Base-by-base conservation (phyloP, 129 eudicot species). In the Centaurea solstitialis region DNA sequence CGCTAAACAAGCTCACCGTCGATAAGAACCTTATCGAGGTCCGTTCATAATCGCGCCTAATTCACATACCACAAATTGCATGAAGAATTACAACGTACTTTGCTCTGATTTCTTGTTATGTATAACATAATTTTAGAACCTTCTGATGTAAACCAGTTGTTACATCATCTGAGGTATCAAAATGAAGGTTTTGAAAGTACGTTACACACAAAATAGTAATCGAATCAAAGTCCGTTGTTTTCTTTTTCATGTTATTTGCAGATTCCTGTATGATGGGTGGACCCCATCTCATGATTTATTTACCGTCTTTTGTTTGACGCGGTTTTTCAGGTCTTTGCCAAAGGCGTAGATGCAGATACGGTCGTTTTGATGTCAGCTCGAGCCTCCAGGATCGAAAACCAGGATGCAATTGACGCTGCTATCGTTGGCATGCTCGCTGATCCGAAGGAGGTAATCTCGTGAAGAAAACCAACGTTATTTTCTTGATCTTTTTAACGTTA, bases 351-450 rank as follows among this genome's bases (percentile, higher is more conserved):
- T 81, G 83, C 94, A 74, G 98, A 91, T 82, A 84, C 86, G 21
- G 97, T 93, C 28, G 92, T 93, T 80, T 79, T 93, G 79, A 93
- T 93, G 98, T 93, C 98, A 37, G 98, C 98, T 84, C 91, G 91
- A 69, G 98, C 98, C 24, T 93, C 98, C 20, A 71, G 98, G 66
- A 86, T 80, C 1, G 98, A 93, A 85, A 93, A 93, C 81, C 98
- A 93, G 81, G 98, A 93, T 85, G 98, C 98, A 15, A 93, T 93
- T 11, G 98, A 93, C 79, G 83, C 90, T 80, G 98, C 97, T 82
- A 93, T 93, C 47, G 98, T 93, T 81, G 92, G 92, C 70, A 89
- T 86, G 94, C 78, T 93, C 66, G 94, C 98, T 82, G 98, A 93
- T 86, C 98, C 97, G 0, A 91, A 93, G 82, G 94, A 93, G 98